These are phyloP conservation scores for Prunella vulgaris DNA, from an alignment of 257 asterid genomes.

Conservation along the genomic window DNA sequence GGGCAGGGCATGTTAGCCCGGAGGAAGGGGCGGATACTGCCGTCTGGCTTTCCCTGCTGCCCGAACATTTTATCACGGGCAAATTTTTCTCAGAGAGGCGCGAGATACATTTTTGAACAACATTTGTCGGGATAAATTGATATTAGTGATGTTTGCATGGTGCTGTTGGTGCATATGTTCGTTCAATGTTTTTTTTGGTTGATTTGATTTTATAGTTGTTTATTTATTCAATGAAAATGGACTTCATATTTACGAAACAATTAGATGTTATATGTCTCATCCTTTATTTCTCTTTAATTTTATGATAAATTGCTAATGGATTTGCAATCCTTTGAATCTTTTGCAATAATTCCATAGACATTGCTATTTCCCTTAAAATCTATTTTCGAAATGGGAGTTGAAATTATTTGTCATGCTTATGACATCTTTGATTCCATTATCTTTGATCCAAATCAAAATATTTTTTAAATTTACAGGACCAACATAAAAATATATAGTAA, in stretches of 20 bases:
- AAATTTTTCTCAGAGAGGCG: conserved; percentile 67
- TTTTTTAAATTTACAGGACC: no score
- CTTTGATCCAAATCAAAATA: no score
- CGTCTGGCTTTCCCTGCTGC: conserved; percentile 66
- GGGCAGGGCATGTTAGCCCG: conserved; percentile 56
- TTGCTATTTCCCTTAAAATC: no score
- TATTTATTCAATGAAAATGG: background rate
- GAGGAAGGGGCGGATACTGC: conserved; percentile 79
- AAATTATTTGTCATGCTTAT: no score
- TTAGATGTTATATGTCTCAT: background rate
- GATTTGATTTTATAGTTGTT: background rate
- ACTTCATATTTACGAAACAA: background rate
- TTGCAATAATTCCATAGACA: no score
- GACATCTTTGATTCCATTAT: no score
- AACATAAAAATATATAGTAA: no score
- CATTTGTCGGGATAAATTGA: background rate
- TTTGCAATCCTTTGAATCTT: background rate
- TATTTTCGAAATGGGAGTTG: no score
- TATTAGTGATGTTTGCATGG: background rate
- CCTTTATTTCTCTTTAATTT: background rate
- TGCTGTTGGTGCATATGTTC: background rate
- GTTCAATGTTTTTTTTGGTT: background rate
- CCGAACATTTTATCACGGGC: conserved; percentile 46
- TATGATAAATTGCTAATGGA: background rate
- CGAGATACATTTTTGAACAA: conserved; percentile 37